These are phyloP conservation scores for Annulohypoxylon stygium DNA, from an alignment of 495 filamentous ascomycete genomes.

Conservation along the genomic window DNA sequence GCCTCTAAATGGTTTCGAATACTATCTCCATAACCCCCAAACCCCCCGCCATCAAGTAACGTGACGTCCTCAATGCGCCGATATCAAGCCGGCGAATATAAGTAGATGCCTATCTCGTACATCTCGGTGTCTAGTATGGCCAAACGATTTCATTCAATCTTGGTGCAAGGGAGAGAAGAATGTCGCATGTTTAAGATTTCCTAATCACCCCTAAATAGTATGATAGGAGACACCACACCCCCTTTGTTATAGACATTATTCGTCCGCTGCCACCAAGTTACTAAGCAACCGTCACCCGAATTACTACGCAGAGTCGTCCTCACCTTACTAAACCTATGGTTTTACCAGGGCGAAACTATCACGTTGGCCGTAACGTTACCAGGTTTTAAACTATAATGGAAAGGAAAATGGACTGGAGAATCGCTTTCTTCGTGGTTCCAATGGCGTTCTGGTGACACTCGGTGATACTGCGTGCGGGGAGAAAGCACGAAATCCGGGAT, in stretches of 20 bases:
- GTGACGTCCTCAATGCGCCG: slow-evolving; percentile 22
- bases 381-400: not conserved
- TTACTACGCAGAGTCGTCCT: slow-evolving; percentile 22
- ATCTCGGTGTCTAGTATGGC: slow-evolving; percentile 1
- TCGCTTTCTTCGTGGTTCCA: not conserved
- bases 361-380: slow-evolving; percentile 19
- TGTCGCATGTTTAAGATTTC: not conserved
- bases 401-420: not conserved
- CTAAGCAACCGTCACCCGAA: slow-evolving; percentile 9
- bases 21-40: not conserved
- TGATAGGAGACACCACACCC: not conserved
- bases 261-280: slow-evolving; percentile 9
- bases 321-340: slow-evolving; percentile 16
- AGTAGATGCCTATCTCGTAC: slow-evolving; percentile 28
- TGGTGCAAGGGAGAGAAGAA: not conserved
- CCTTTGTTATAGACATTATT: not conserved
- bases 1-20: not conserved
- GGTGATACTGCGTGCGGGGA: not conserved
- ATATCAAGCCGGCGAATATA: slow-evolving; percentile 24
- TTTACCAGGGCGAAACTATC: not conserved
- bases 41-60: slow-evolving; percentile 8
- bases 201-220: not conserved
- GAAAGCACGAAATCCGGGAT: not conserved
- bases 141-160: not conserved
- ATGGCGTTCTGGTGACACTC: not conserved